A percentile compares a stretch with the other conserved stretches of the same genome.
Conservation (phyloP, 163 green algal species). For the Chlorella variabilis region DNA sequence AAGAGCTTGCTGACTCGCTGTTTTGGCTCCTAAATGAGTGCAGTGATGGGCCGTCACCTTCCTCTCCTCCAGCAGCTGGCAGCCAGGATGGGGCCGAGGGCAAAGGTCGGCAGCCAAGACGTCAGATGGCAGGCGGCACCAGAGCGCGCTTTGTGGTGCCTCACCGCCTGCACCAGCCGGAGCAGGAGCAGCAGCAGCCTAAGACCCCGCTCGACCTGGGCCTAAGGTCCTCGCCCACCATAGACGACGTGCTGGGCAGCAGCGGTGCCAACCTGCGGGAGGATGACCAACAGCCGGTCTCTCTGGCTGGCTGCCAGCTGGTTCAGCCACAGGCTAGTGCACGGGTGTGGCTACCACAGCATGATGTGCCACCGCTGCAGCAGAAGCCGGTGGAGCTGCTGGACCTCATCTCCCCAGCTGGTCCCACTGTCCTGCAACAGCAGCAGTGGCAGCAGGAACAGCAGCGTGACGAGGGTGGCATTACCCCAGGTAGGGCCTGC, state of each 20-base stretch:
- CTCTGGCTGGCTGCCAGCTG: conserved; percentile 5
- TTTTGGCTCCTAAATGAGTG: too few species aligned
- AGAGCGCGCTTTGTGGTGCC: not conserved
- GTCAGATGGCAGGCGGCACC: not conserved
- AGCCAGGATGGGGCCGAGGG: not conserved
- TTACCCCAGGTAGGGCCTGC: not conserved
- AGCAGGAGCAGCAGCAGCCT: not conserved
- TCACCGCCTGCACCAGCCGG: not conserved
- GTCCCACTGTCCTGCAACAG: not conserved
- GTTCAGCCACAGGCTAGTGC: not conserved
- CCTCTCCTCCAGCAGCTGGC: too few species aligned
- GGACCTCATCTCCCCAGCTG: conserved; percentile 12
- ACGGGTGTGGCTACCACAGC: conserved; percentile 21
- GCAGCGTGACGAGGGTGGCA: not conserved
- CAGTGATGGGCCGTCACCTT: too few species aligned
- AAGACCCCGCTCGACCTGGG: not conserved
- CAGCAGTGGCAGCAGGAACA: not conserved
- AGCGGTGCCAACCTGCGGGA: not conserved
- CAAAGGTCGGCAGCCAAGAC: not conserved
- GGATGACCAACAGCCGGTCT: not conserved
- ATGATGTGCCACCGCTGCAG: not conserved
- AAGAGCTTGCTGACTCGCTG: too few species aligned
- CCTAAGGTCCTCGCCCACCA: not conserved
- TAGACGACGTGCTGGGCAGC: conserved; percentile 20
- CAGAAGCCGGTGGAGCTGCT: not conserved